Evolutionary conservation across 805 yeast genomes (phyloP), one percentile per base, ranked within the genome.

Genomic region (Danielia oregonensis): DNA sequence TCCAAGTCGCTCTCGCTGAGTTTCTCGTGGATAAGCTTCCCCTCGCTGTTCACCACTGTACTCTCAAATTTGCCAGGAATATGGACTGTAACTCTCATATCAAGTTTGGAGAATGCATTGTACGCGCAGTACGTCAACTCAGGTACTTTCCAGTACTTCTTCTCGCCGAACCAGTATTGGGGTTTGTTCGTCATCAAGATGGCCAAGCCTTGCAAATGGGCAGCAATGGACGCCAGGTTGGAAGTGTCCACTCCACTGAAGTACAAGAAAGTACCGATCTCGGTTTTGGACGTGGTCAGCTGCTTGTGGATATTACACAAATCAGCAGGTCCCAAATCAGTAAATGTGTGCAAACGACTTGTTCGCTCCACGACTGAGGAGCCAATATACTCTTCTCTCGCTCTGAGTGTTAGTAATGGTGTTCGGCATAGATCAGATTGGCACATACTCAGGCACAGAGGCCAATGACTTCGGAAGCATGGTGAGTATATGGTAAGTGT

Each of bases 161-260:
- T 72, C 52, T 79, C 86, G 10, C 89, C 88, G 62, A 83, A 85
- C 95, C 95, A 85, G 29, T 74, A 63, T 55, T 85, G 95, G 21
- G 74, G 63, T 39, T 74, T 77, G 17, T 72, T 57, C 10, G 68
- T 63, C 19, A 85, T 78, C 24, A 79, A 65, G 35, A 75, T 83
- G 22, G 87, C 81, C 43, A 85, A 55, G 5, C 77, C 72, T 53
- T 82, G 84, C 37, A 84, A 61, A 37, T 79, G 78, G 1, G 88
- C 88, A 8, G 91, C 89, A 35, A 85, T 78, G 1, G 88, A 74
- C 1, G 93, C 85, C 11, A 86, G 75, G 48, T 78, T 81, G 16
- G 86, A 78, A 13, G 84, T 80, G 51, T 85, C 91, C 2, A 79
- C 70, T 5, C 95, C 95, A 0, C 86, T 74, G 46, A 76, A 79